Evolutionary conservation across 441 rosid species (phyloP).

Genomic region (Rhodomyrtus psidioides): DNA sequence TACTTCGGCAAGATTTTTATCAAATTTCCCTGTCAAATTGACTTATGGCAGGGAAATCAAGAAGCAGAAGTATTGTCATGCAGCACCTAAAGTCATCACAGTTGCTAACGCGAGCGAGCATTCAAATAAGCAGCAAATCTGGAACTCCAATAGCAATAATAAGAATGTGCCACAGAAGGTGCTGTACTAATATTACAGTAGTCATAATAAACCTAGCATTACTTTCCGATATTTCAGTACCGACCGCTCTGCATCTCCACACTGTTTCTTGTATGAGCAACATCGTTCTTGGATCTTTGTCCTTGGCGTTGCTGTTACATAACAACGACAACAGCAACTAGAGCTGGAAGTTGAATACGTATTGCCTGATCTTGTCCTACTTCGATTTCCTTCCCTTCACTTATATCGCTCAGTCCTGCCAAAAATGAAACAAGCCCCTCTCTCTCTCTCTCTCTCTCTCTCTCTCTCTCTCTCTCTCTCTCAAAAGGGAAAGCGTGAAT

Average conservation of each 20-base stretch:
- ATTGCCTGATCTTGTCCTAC: neutral
- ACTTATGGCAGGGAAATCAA: too few species aligned
- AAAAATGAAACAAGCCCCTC: neutral
- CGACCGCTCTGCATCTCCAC: neutral
- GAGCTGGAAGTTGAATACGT: neutral
- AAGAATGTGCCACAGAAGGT: neutral
- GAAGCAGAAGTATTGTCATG: too few species aligned
- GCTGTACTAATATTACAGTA: neutral
- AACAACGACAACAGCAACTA: neutral
- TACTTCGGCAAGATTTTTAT: too few species aligned
- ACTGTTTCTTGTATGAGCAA: neutral
- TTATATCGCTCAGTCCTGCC: neutral
- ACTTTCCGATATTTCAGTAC: neutral
- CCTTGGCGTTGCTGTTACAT: neutral
- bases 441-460: neutral
- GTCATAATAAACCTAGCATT: neutral
- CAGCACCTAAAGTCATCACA: too few species aligned
- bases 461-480: neutral
- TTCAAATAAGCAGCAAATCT: neutral
- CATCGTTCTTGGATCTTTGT: neutral
- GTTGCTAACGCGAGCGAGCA: neutral
- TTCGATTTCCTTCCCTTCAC: neutral
- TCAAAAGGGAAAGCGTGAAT: neutral
- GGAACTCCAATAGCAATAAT: neutral
- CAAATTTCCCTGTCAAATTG: too few species aligned